Percentiles rank a stretch among this genome's conserved stretches.
phyloP scores from a whole-genome alignment of 768 basidiomycete species.

The Russula abietina region DNA sequence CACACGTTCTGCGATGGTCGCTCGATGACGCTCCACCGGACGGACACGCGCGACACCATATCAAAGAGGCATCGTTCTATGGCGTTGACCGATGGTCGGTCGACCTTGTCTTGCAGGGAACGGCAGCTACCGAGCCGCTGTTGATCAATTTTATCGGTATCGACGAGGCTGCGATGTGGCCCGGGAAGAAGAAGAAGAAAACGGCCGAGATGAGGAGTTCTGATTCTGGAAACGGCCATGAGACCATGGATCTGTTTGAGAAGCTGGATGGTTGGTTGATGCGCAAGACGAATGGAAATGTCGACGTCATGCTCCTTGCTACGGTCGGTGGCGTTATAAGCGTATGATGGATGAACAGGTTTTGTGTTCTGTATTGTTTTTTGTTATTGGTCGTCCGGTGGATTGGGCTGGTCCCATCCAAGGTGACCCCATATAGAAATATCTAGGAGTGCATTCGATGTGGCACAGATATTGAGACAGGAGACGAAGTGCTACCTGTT shows the following conservation, averaged over 20 bases:
- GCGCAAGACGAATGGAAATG: conserved; percentile 51
- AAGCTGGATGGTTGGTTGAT: conserved; percentile 72
- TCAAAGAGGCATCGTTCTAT: conserved; percentile 89
- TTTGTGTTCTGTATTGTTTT: background rate
- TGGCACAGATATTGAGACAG: background rate
- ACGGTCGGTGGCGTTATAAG: conserved; percentile 58
- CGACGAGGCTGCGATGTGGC: conserved; percentile 82
- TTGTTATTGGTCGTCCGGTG: background rate
- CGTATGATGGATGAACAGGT: conserved; percentile 34
- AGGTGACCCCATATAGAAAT: background rate
- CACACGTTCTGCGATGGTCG: conserved; percentile 81
- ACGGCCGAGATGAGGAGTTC: background rate
- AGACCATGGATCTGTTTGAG: conserved; percentile 65
- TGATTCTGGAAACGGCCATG: conserved; percentile 30
- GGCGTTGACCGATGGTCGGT: conserved; percentile 67
- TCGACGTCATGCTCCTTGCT: conserved; percentile 64
- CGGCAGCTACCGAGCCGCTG: conserved; percentile 9
- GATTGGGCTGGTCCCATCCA: background rate
- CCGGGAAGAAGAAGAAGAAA: conserved; percentile 44
- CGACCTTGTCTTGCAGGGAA: conserved; percentile 57
- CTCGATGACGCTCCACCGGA: conserved; percentile 73
- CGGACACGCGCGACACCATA: conserved; percentile 73
- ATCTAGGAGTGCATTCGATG: background rate
- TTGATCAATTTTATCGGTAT: conserved; percentile 73
- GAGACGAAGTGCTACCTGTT: too few species aligned